Evolutionary conservation across 75 land plant species (phyloP).

Genomic region (Sequoia sempervirens): DNA sequence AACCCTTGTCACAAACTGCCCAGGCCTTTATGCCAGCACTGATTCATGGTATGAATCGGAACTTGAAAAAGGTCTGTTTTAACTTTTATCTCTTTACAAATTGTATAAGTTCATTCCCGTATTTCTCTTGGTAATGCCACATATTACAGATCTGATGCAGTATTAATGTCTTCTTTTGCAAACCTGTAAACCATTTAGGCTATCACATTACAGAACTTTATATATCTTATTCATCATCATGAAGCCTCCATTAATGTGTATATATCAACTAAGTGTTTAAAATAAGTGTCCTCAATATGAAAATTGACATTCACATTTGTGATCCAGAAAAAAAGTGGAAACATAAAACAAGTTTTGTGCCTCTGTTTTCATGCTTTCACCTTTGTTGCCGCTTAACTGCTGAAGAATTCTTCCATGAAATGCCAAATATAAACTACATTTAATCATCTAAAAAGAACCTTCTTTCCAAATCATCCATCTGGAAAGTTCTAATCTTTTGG

Average conservation of each 20-base stretch:
- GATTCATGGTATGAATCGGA: conserved; percentile 68
- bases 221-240: neutral
- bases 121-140: neutral
- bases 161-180: neutral
- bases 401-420: neutral
- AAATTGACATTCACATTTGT: neutral
- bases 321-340: neutral
- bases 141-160: neutral
- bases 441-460: neutral
- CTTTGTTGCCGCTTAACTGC: neutral
- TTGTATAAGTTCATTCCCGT: conserved; percentile 1
- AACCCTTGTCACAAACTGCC: conserved; percentile 93
- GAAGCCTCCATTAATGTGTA: neutral
- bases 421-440: neutral
- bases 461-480: neutral
- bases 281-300: neutral
- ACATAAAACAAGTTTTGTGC: neutral
- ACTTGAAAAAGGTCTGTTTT: conserved; percentile 59
- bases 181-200: neutral
- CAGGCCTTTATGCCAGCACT: conserved; percentile 96
- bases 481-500: neutral
- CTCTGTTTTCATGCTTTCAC: neutral
- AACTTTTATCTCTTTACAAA: neutral
- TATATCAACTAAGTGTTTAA: neutral
- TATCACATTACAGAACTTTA: neutral